Evolutionary conservation across 2,329 filamentous ascomycete species (phyloP), one percentile per base, ranked within the genome.

Genomic region (Juglanconis juglandina): DNA sequence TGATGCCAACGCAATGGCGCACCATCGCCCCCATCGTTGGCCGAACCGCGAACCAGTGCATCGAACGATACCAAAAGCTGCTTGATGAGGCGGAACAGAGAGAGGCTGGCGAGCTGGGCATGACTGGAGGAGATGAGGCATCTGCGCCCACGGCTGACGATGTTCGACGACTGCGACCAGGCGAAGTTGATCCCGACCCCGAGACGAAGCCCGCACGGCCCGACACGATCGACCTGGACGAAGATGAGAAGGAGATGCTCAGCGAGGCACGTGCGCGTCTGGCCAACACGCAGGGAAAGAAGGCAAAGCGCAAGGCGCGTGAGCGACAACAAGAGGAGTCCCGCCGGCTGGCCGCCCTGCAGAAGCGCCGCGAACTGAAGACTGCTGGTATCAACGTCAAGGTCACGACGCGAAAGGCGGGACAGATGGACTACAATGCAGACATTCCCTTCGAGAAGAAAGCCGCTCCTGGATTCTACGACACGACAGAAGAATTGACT

Each of bases 191-290:
- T 69, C 93, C 94, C n/a, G 94, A 98, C 70, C 92, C 95, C 9
- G 95, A 99, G 76, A 95, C 90, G 67, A 97, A 97, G 74, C 95
- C 95, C 58, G 95, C 95, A 41, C 85, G 93, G 62, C 95, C 95
- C 44, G 95, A 99, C 74, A 97, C 95, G 5, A 95, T 99, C 72
- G 95, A 99, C 75, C 87, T 99, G 69, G 95, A 99, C 72, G 95
- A 99, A 73, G 95, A 99, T 72, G 95, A 99, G 76, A 98, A 99
- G 79, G 95, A 99, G 76, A 99, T 99, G 95, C 77, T 99, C 70
- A 97, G 93, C 72, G 95, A 99, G 78, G 95, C 95, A 67, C 91
- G 95, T 72, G 95, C 95, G 59, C 92, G 95, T 77, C 80, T 99
- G 65, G 95, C 95, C 65, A 99, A 99, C 70, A 98, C 95, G 10